Base-by-base conservation (phyloP, 768 basidiomycete genomes). In the Royoungia palumana region DNA sequence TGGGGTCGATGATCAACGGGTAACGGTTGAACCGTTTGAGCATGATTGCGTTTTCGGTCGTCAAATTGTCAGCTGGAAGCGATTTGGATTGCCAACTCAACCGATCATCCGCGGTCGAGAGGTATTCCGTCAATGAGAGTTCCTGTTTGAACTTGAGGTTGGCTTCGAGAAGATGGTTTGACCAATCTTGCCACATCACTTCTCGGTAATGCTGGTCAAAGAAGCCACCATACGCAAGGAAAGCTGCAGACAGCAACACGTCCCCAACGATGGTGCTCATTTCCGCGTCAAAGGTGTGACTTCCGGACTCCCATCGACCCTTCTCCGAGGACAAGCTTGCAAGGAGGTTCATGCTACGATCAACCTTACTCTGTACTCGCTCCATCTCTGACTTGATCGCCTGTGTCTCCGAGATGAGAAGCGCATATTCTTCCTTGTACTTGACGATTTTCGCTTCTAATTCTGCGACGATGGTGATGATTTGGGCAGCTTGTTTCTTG, bases 11-110 rank as follows among this genome's bases (percentile, higher is more conserved):
- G 49, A 99, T 90, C 43, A 98, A 81, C 7, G 96, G 96, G 68
- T 98, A 98, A 17, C 96, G 89, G 61, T 92, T 91, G 80, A 94
- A 97, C 41, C 94, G 85, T 64, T 95, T 94, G 63, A 99, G 82
- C 93, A 98, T 98, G 70, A 98, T 94, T n/a, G 96, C 96, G 64
- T 99, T 99, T 72, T 98, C 96, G 1, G 90, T 92, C 56, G 93
- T 97, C 38, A 99, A 75, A 54, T 89, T 94, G 69, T 99, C 94
- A 6, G 92, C 85, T 1, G 96, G 96, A n/a, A 98, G 76, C 1
- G 91, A 87, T 62, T 93, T 94, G 25, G 92, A 88, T 69, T 95
- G 93, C 96, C 94, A 99, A 59, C 79, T 83, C 53, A 96, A 79
- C 36, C 95, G 88, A 62, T 98, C 92, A 62, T 98, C 96, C 1